Evolutionary conservation across 108 stramenopile species (phyloP).

Genomic region (Chaetoceros muelleri): DNA sequence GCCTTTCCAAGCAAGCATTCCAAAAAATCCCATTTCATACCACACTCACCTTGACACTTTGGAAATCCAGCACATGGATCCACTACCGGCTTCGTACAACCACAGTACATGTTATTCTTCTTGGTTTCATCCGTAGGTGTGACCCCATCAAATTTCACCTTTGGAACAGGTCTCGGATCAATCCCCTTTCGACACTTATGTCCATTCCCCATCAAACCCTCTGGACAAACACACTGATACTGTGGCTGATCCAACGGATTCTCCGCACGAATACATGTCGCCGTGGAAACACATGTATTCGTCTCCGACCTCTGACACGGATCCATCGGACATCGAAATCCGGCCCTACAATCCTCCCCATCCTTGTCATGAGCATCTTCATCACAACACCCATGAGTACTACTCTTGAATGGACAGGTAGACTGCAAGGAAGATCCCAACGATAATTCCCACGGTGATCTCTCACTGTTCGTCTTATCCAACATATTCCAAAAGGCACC

Average conservation of each 20-base stretch:
- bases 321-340: constrained; percentile 61
- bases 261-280: constrained; percentile 39
- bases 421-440: constrained; percentile 21
- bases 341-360: constrained; percentile 37
- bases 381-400: constrained; percentile 53
- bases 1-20: too few relatives aligned
- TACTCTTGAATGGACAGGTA: constrained; percentile 37
- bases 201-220: constrained; percentile 72
- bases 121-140: constrained; percentile 69
- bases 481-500: constrained; percentile 26
- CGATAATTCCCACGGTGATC: constrained; percentile 60
- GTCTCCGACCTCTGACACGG: constrained; percentile 25
- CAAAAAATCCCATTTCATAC: too few relatives aligned
- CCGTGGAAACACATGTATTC: constrained; percentile 44
- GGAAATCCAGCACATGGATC: constrained; percentile 80
- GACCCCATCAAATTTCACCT: constrained; percentile 69
- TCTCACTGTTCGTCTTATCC: constrained; percentile 6
- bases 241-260: constrained; percentile 34
- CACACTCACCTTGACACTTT: constrained; percentile 50
- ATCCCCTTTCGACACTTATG: constrained; percentile 25
- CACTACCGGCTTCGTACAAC: constrained; percentile 60
- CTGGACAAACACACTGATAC: constrained; percentile 58
- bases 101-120: constrained; percentile 61
- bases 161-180: constrained; percentile 33
- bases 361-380: constrained; percentile 30